These are phyloP conservation scores for Blumeria hordei DNA, from an alignment of 2,329 filamentous ascomycete species.

Conservation along the genomic window DNA sequence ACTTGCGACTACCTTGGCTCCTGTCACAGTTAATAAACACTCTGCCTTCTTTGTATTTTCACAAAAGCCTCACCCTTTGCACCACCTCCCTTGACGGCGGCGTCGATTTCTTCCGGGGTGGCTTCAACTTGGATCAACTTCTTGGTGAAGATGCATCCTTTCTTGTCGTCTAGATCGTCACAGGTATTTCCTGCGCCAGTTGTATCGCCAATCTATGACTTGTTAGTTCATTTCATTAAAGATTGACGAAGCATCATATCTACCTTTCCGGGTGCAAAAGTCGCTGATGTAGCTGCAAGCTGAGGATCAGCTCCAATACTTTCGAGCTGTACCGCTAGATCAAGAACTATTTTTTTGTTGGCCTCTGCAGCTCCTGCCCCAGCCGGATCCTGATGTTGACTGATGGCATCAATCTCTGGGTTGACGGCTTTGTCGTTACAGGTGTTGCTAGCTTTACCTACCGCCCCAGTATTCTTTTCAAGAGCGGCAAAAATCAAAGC, in stretches of 20 bases:
- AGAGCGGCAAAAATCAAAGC: slow-evolving; percentile 28
- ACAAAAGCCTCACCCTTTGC: not conserved
- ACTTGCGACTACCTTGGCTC: not conserved
- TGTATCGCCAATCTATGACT: slow-evolving; percentile 14
- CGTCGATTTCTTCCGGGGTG: slow-evolving; percentile 24
- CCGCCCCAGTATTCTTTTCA: slow-evolving; percentile 34
- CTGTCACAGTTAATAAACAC: slow-evolving; percentile 1
- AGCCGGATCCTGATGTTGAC: slow-evolving; percentile 45
- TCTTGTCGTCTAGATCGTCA: slow-evolving; percentile 21
- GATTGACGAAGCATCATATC: slow-evolving; percentile 2
- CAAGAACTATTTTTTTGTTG: slow-evolving; percentile 37
- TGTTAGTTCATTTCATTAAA: slow-evolving; percentile 5
- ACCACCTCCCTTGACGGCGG: slow-evolving; percentile 19
- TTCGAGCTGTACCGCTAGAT: slow-evolving; percentile 33
- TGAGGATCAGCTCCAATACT: slow-evolving; percentile 37
- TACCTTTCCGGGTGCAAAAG: slow-evolving; percentile 35
- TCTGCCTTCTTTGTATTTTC: slow-evolving; percentile 6
- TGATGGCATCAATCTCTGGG: slow-evolving; percentile 37
- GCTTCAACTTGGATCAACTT: slow-evolving; percentile 29
- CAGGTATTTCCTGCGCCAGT: slow-evolving; percentile 26
- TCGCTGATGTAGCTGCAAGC: slow-evolving; percentile 32
- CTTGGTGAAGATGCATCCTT: slow-evolving; percentile 29
- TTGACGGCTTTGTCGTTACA: slow-evolving; percentile 35
- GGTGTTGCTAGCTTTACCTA: slow-evolving; percentile 30
- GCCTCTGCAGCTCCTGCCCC: slow-evolving; percentile 26